Evolutionary conservation across 106 monocot genomes (phyloP).

Genomic region (Allium fistulosum): DNA sequence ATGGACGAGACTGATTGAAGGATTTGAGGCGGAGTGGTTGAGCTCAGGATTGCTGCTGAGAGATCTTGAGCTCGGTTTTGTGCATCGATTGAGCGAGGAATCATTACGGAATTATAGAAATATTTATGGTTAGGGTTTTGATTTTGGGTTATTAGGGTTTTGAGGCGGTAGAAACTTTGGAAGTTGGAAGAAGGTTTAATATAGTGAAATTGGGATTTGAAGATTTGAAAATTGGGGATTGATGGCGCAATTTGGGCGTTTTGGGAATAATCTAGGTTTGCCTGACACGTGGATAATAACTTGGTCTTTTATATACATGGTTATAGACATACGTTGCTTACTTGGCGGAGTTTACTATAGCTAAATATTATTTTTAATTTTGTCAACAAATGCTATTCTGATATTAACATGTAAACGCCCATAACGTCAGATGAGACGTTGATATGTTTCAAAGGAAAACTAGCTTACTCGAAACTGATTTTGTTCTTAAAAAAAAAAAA

Average conservation of each 20-base stretch:
- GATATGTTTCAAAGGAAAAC: too few relatives aligned
- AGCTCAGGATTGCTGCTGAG: conserved; percentile 34
- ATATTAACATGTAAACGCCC: too few relatives aligned
- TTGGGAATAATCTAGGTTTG: too few relatives aligned
- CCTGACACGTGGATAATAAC: too few relatives aligned
- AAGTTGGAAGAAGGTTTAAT: neutral
- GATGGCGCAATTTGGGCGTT: neutral
- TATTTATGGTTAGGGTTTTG: conserved; percentile 13
- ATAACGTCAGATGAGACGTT: too few relatives aligned
- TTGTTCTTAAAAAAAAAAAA: too few relatives aligned
- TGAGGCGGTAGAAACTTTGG: neutral
- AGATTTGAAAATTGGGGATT: conserved; percentile 1
- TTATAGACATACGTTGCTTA: too few relatives aligned
- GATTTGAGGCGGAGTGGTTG: conserved; percentile 38
- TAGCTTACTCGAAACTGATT: too few relatives aligned
- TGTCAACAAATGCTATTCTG: too few relatives aligned
- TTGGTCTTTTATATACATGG: too few relatives aligned
- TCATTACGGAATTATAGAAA: neutral
- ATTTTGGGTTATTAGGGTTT: conserved; percentile 11
- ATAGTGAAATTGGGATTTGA: neutral
- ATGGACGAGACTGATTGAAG: conserved; percentile 30
- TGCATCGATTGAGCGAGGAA: conserved; percentile 26
- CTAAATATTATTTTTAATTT: too few relatives aligned
- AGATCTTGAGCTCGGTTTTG: conserved; percentile 53
- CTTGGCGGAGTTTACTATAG: too few relatives aligned